A percentile compares a stretch with the other conserved stretches of the same genome.
Evolutionary conservation across 805 yeast species (phyloP).

Genomic region (Candida adriatica): DNA sequence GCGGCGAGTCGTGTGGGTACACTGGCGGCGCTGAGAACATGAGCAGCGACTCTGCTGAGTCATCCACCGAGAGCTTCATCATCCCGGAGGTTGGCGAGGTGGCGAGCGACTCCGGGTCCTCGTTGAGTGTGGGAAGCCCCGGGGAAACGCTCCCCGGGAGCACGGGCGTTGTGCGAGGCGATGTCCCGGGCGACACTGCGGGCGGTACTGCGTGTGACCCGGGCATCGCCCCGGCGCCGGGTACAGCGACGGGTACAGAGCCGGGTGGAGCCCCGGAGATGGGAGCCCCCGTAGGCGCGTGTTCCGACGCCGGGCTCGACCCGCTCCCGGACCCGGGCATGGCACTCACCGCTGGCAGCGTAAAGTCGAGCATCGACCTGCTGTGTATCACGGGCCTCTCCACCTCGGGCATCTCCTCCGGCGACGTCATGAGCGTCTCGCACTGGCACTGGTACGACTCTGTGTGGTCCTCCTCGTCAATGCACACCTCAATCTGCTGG

Average conservation of each 20-base stretch:
- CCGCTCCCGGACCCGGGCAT: neutral
- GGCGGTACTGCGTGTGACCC: neutral
- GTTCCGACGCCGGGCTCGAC: neutral
- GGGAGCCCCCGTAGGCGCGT: neutral
- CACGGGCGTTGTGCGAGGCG: neutral
- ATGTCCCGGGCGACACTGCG: neutral
- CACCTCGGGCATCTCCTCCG: constrained; percentile 3
- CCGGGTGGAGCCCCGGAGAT: neutral
- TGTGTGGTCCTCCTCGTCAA: constrained; percentile 33
- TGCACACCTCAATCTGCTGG: constrained; percentile 49
- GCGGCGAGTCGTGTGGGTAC: constrained; percentile 2
- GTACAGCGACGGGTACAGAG: neutral
- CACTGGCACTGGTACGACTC: constrained; percentile 4
- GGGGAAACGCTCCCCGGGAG: neutral
- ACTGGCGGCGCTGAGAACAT: constrained; percentile 3
- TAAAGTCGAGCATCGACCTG: constrained; percentile 22
- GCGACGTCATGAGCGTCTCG: constrained; percentile 1
- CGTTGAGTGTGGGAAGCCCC: constrained; percentile 11
- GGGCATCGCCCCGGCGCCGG: neutral
- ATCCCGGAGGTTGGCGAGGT: constrained; percentile 8
- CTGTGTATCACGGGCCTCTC: constrained; percentile 11
- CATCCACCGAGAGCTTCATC: neutral
- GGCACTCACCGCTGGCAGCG: neutral
- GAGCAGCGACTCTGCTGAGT: constrained; percentile 5
- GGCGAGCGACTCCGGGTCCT: constrained; percentile 9